Evolutionary conservation across 345 rosid genomes (phyloP), one percentile per base, ranked within the genome.

Genomic region (Nephelium lappaceum): DNA sequence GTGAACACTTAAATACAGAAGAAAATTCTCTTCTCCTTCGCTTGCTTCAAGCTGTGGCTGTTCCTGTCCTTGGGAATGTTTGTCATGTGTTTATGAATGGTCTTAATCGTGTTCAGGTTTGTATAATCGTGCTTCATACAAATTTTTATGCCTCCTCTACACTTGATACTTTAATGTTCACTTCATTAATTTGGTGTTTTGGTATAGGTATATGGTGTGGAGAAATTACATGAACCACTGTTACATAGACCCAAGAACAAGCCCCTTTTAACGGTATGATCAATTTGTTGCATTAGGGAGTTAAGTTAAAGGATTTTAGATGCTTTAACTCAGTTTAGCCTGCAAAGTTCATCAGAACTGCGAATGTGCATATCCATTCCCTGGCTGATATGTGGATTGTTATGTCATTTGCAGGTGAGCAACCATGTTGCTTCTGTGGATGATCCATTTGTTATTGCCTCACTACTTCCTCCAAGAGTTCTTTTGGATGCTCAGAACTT

Each of bases 31-130:
- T 85, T 74, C 62, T 93, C 36, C 86, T 88, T 62, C 88, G 86
- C 66, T 85, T 91, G 91, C 89, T 91, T 87, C 98, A 89, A 77
- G 90, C 97, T 47, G 90, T 96, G 58, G 95, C 99, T 41, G 90
- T 90, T 84, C 99, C 99, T 64, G 85, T 96, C 19, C 67, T 96
- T 72, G 99, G 98, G 73, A 96, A 93, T 80, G 90, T 95, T 83
- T 96, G 99, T 70, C 93, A 96, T 83, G 94, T 96, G 75, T 95
- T 96, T 75, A 96, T 96, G 99, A 88, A 92, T 62, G 99, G 99
- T 53, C 87, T 96, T 43, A 96, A 96, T 82, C 91, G 83, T 73
- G 99, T 96, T 81, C 98, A 96, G 92, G 99, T 92, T 27, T 68
- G 61, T 47, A 31, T 45, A 27, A 24, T 45, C 27, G 16, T 49